Conservation (phyloP, 2,329 filamentous ascomycete species). For the Penicillium occitanis region DNA sequence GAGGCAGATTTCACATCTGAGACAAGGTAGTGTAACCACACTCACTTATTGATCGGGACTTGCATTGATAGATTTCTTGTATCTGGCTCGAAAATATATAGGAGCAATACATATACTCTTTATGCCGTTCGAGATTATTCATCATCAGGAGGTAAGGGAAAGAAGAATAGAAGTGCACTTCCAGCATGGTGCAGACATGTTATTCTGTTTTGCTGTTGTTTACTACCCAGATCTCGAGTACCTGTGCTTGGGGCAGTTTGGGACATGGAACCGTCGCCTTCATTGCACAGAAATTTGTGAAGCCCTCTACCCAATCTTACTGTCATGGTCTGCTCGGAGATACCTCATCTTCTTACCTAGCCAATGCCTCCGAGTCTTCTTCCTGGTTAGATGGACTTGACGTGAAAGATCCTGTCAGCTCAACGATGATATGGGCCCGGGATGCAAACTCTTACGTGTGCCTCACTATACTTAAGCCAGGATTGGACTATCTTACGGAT, state of each 20-base stretch:
- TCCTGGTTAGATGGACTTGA: conserved; percentile 50
- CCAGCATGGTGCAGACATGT: background rate
- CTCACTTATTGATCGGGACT: too few species aligned
- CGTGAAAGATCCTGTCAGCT: conserved; percentile 16
- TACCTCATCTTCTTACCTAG: background rate
- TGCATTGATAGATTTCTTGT: too few species aligned
- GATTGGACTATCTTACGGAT: conserved; percentile 56
- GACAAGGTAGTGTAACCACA: background rate
- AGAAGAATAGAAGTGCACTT: background rate
- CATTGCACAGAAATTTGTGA: background rate
- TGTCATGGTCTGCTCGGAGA: background rate
- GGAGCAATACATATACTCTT: too few species aligned
- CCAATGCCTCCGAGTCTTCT: conserved; percentile 39
- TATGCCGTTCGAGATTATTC: too few species aligned
- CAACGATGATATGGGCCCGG: conserved; percentile 55
- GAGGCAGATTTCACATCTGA: background rate
- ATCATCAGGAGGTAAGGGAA: too few species aligned
- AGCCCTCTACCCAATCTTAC: background rate
- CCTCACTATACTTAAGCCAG: conserved; percentile 63
- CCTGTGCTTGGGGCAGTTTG: conserved; percentile 52
- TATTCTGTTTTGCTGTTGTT: background rate
- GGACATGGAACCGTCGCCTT: conserved; percentile 48
- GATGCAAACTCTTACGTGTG: conserved; percentile 68
- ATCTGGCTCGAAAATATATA: too few species aligned
- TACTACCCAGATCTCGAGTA: conserved; percentile 17